Conservation (phyloP, 225 moss, liverwort and hornwort species). For the Polytrichum commune region DNA sequence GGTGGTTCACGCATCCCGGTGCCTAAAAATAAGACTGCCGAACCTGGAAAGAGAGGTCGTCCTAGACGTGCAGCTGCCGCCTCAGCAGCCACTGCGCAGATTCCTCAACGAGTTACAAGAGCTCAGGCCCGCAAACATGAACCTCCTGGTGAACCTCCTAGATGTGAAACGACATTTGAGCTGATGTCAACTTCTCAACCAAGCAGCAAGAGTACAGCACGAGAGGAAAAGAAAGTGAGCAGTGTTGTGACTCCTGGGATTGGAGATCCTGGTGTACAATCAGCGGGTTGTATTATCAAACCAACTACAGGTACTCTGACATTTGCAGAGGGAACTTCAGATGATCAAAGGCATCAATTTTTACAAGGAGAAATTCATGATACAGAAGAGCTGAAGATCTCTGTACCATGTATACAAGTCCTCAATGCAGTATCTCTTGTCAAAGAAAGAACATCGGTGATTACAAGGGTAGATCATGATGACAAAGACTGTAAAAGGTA, state of each 20-base stretch:
- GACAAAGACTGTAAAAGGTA: background rate
- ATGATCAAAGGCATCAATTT: background rate
- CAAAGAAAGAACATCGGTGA: background rate
- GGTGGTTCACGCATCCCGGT: background rate
- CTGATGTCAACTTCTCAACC: conserved; percentile 6
- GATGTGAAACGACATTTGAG: conserved; percentile 12
- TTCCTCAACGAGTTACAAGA: conserved; percentile 43
- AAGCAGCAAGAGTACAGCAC: conserved; percentile 11
- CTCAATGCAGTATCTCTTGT: background rate
- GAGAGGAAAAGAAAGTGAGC: conserved; percentile 5
- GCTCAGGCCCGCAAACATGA: conserved; percentile 36
- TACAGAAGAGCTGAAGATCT: conserved; percentile 2
- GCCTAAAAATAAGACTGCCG: conserved; percentile 1
- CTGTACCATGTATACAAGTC: conserved; percentile 6
- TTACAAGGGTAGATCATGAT: background rate
- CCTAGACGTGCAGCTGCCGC: conserved; percentile 10
- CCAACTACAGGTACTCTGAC: background rate
- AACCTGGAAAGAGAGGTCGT: background rate
- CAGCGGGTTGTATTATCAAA: background rate
- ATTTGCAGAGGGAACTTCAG: conserved; percentile 3
- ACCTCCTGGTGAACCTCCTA: background rate
- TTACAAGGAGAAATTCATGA: background rate
- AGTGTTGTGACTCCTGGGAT: background rate
- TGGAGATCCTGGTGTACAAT: conserved; percentile 2
- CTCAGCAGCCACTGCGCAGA: conserved; percentile 2